Percentiles rank a stretch among this genome's conserved stretches.
Evolutionary conservation across 1,284 basidiomycete species (phyloP).

Genomic region (Filobasidium uniguttulatum): DNA sequence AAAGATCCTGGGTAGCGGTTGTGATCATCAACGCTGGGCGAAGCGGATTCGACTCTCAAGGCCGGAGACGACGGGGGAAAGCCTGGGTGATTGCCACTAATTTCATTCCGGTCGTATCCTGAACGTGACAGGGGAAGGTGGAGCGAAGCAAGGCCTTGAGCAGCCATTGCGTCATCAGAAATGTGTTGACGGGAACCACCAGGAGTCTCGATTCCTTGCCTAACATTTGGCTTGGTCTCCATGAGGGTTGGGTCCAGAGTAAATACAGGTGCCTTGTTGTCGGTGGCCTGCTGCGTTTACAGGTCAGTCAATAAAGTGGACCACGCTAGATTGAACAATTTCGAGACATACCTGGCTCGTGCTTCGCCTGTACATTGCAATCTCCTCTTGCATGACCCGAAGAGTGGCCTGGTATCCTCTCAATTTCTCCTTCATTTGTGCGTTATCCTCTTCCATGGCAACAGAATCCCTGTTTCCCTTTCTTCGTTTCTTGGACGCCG

Average conservation of each 20-base stretch:
- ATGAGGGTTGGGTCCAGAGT: constrained; percentile 4
- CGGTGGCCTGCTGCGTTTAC: neutral
- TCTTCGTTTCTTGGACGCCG: neutral
- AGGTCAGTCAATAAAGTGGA: neutral
- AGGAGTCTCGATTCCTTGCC: neutral
- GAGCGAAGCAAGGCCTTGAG: constrained; percentile 1
- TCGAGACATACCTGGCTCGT: neutral
- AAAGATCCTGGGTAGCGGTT: neutral
- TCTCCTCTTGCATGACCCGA: constrained; percentile 12
- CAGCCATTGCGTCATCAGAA: neutral
- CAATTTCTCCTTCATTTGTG: neutral
- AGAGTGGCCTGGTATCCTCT: constrained; percentile 12
- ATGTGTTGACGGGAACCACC: neutral
- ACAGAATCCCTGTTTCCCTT: neutral
- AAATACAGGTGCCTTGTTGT: neutral
- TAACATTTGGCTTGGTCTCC: neutral
- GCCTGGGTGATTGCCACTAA: neutral
- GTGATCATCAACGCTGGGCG: neutral
- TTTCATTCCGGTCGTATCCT: neutral
- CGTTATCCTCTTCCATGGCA: constrained; percentile 3
- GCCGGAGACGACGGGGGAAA: constrained; percentile 11
- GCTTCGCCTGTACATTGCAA: constrained; percentile 2
- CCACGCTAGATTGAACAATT: neutral
- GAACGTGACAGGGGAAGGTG: neutral
- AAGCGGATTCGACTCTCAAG: constrained; percentile 4